Evolutionary conservation across 352 stramenopile species (phyloP).

Genomic region (Pythium angustatum): DNA sequence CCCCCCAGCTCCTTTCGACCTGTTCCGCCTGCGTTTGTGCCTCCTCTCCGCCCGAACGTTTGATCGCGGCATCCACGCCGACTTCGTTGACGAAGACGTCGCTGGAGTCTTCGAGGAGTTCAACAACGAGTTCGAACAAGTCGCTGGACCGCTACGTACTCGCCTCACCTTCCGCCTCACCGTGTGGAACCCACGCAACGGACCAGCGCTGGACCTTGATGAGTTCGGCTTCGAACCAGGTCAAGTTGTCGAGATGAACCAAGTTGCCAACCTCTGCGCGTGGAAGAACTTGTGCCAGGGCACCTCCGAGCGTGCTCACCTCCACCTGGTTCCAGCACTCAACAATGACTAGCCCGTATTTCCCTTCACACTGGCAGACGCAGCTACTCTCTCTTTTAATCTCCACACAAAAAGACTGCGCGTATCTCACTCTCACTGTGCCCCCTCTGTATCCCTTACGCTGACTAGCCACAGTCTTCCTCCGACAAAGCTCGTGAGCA

Average conservation of each 20-base stretch:
- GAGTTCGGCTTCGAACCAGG: not conserved
- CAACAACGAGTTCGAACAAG: not conserved
- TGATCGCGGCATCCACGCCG: not conserved
- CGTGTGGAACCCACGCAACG: not conserved
- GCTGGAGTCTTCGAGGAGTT: not conserved
- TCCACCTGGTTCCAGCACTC: no score
- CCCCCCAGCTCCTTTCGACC: no score
- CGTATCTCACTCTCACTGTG: no score
- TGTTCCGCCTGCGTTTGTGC: not conserved
- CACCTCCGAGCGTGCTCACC: not conserved
- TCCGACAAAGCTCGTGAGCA: no score
- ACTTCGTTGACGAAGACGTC: not conserved
- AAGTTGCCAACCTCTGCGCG: not conserved
- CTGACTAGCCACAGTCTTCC: no score
- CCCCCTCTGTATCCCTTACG: no score
- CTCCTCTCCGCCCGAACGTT: not conserved
- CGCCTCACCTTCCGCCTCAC: not conserved
- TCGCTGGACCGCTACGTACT: not conserved
- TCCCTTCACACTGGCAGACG: no score
- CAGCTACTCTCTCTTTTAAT: no score
- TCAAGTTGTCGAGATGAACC: not conserved
- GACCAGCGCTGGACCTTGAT: not conserved
- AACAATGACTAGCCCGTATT: no score
- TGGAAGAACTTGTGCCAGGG: not conserved
- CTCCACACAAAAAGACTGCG: no score